Base-by-base conservation (phyloP, 768 basidiomycete species). In the Pholiota microspora region DNA sequence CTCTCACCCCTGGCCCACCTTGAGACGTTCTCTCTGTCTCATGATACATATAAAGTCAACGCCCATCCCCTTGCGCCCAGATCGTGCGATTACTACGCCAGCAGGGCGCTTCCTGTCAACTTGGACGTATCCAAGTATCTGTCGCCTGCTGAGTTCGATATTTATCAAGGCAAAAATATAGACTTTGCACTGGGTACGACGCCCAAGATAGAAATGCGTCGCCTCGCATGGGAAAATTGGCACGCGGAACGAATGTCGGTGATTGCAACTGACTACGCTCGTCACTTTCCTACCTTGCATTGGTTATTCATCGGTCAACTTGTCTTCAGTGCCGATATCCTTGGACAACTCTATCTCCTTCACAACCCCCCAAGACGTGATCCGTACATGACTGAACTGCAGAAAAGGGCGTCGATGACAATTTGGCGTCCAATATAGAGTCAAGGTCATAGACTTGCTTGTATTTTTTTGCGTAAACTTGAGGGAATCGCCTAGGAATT, bases 191-290 rank as follows among this genome's bases (percentile, higher is more conserved):
- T 49, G 2, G 54, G 49, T 0, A 5, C 61, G 13, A 16, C 44
- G 3, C 52, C 56, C 16, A 59, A 60, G 28, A 52, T 54, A 15
- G 29, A 52, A 4, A 53, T 66, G 53, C 46, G 57, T 15, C 32
- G 45, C 28, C 44, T 64, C 9, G 64, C 64, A 27, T 71, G 69
- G 69, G 69, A 71, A 57, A 60, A 59, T 13, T 69, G 68, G 68
- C 69, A 71, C 50, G 51, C 51, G 4, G 54, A 58, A 9, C 54
- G 52, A 31, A 71, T 71, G 68, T 25, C 52, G 2, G 28, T 13
- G 2, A 13, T 65, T 10, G 64, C 62, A 2, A 35, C 47, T 13
- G 23, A 16, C 24, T 69, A 69, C 47, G 55, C 56, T 2, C 40
- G 25, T 34, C 49, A 25, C 0, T 67, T 71, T 47, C 34, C 38